A percentile compares a stretch with the other conserved stretches of the same genome.
phyloP scores from a whole-genome alignment of 2,329 filamentous ascomycete species.

The Scytalidium lignicola region DNA sequence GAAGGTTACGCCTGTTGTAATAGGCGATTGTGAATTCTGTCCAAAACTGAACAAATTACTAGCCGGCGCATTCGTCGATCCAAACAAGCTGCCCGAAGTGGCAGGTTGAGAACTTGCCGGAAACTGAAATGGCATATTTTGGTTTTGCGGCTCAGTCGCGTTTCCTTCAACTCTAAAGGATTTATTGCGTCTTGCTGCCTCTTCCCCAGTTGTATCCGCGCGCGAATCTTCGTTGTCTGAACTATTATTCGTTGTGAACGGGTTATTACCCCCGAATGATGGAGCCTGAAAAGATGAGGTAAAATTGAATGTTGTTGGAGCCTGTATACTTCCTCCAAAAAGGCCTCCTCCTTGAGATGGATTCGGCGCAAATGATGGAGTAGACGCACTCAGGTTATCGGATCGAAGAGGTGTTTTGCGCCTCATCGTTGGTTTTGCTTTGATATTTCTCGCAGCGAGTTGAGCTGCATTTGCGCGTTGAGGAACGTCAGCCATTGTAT shows the following conservation, averaged over 20 bases:
- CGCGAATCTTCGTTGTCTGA: not conserved
- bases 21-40: not conserved
- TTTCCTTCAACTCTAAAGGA: constrained; percentile 2
- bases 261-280: constrained; percentile 6
- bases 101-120: not conserved
- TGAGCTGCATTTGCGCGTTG: constrained; percentile 28
- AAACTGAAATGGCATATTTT: not conserved
- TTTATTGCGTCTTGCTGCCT: constrained; percentile 8
- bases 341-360: constrained; percentile 16
- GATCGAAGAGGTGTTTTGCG: constrained; percentile 2
- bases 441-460: constrained; percentile 25
- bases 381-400: constrained; percentile 1
- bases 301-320: constrained; percentile 22
- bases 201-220: constrained; percentile 3
- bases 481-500: constrained; percentile 16
- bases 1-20: not conserved
- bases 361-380: constrained; percentile 9
- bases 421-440: constrained; percentile 11
- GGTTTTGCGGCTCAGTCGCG: not conserved
- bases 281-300: constrained; percentile 14
- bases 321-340: constrained; percentile 24
- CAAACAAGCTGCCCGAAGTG: constrained; percentile 2
- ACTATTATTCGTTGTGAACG: not conserved
- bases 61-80: not conserved
- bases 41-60: constrained; percentile 5